phyloP scores from a whole-genome alignment of 371 early-diverging fungal genomes.

The Hamiltosporidium tvaerminnensis region DNA sequence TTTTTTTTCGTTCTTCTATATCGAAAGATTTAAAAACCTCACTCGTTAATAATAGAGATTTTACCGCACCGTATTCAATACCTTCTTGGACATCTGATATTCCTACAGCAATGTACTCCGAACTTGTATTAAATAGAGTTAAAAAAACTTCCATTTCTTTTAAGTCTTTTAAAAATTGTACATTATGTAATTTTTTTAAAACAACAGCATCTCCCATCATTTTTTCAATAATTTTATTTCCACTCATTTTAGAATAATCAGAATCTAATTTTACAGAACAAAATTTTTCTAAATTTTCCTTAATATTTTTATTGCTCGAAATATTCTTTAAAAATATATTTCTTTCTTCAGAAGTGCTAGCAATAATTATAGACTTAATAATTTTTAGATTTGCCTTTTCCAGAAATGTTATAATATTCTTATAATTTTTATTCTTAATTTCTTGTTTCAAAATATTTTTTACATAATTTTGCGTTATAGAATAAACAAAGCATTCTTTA shows the following conservation, averaged over 20 bases:
- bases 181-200: slow-evolving; percentile 17
- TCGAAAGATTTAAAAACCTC: slow-evolving; percentile 26
- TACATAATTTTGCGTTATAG: slow-evolving; percentile 16
- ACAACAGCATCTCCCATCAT: slow-evolving; percentile 27
- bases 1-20: slow-evolving; percentile 31
- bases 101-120: slow-evolving; percentile 26
- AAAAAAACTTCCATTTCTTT: slow-evolving; percentile 31
- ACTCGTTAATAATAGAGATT: slow-evolving; percentile 41
- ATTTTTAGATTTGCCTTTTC: slow-evolving; percentile 9
- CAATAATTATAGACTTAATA: slow-evolving; percentile 21
- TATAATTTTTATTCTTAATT: slow-evolving; percentile 35
- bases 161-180: slow-evolving; percentile 43
- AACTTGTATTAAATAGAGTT: slow-evolving; percentile 13
- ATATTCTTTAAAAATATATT: slow-evolving; percentile 15
- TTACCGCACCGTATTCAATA: slow-evolving; percentile 45
- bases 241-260: slow-evolving; percentile 27
- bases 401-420: slow-evolving; percentile 19
- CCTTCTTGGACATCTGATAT: slow-evolving; percentile 36
- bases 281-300: slow-evolving; percentile 9
- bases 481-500: slow-evolving; percentile 31
- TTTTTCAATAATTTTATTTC: slow-evolving; percentile 26
- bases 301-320: neutral
- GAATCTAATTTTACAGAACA: slow-evolving; percentile 26
- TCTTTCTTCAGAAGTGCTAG: slow-evolving; percentile 13
- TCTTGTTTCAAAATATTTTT: slow-evolving; percentile 31